phyloP scores from a whole-genome alignment of 208 protist genomes.

The Endotrypanum monterogeii region DNA sequence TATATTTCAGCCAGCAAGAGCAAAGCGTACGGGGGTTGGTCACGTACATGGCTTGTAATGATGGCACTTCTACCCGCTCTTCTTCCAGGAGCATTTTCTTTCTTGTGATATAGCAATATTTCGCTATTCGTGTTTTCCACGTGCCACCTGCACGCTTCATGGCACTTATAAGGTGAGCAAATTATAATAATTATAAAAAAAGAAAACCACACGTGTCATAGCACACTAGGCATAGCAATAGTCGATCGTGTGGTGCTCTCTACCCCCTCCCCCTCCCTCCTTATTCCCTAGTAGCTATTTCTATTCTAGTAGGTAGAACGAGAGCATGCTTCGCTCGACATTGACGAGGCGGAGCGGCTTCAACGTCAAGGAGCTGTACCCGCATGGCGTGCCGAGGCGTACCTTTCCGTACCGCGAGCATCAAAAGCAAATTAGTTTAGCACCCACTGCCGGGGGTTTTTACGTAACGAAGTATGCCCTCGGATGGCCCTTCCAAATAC shows the following conservation, averaged over 20 bases:
- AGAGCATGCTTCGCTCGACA: conserved; percentile 63
- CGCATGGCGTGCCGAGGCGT: conserved; percentile 85
- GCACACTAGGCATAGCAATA: not conserved
- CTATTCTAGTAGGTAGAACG: conserved; percentile 15
- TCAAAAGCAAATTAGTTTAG: conserved; percentile 82
- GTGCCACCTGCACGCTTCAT: not conserved
- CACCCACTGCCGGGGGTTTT: conserved; percentile 82
- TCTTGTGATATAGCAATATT: not conserved
- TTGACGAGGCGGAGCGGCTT: conserved; percentile 62
- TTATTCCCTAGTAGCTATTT: not conserved
- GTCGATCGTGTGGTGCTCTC: not conserved
- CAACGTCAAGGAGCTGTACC: conserved; percentile 79
- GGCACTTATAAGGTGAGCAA: not conserved
- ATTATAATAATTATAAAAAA: too few relatives aligned
- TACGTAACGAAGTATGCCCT: conserved; percentile 86
- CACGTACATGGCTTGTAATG: not conserved
- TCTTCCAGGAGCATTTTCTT: not conserved
- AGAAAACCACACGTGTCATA: not conserved
- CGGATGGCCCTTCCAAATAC: conserved; percentile 88
- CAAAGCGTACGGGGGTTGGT: not conserved
- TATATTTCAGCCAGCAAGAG: not conserved
- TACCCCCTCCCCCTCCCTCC: too few relatives aligned
- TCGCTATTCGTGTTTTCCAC: too few relatives aligned
- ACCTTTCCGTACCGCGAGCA: conserved; percentile 89
- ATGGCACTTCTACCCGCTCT: not conserved